These are phyloP conservation scores for Trametes hirsuta DNA, from an alignment of 1,284 basidiomycete species.

Conservation along the genomic window DNA sequence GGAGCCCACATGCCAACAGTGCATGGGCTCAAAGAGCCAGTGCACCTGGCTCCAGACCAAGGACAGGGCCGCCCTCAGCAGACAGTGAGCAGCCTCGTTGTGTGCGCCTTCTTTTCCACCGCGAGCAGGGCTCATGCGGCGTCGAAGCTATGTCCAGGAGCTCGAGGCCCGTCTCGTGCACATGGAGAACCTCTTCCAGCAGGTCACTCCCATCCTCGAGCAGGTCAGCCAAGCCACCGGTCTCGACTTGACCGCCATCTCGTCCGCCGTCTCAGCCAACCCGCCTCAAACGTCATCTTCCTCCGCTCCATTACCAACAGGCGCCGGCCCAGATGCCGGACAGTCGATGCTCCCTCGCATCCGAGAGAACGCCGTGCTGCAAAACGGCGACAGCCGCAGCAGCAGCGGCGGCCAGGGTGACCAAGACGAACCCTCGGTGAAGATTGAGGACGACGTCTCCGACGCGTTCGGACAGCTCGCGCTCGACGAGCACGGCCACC, in stretches of 20 bases:
- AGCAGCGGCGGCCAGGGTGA: constrained; percentile 34
- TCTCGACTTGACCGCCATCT: constrained; percentile 42
- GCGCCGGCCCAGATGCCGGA: constrained; percentile 25
- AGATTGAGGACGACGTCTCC: constrained; percentile 70
- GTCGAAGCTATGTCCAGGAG: constrained; percentile 80
- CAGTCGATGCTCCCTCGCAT: constrained; percentile 34
- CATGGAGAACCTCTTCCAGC: constrained; percentile 80
- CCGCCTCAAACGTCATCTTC: not conserved
- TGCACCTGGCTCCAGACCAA: constrained; percentile 88
- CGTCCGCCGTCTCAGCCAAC: constrained; percentile 34
- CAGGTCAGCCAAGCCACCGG: constrained; percentile 53
- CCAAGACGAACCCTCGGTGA: constrained; percentile 34
- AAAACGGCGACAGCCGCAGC: constrained; percentile 36
- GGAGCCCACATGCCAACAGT: constrained; percentile 84
- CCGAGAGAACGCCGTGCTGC: constrained; percentile 33
- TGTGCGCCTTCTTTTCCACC: constrained; percentile 21
- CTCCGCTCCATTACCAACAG: constrained; percentile 21
- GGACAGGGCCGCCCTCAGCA: constrained; percentile 81
- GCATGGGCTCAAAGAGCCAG: constrained; percentile 67
- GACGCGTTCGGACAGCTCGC: constrained; percentile 86
- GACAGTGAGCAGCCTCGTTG: constrained; percentile 62
- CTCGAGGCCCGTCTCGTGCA: constrained; percentile 81
- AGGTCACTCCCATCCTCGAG: constrained; percentile 76
- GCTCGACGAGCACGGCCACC: constrained; percentile 86
- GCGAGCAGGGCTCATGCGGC: constrained; percentile 17